Percentiles rank a stretch among this genome's conserved stretches.
These are phyloP conservation scores for Penicillium sp. DNA, from an alignment of 2,329 filamentous ascomycete species.

Conservation along the genomic window DNA sequence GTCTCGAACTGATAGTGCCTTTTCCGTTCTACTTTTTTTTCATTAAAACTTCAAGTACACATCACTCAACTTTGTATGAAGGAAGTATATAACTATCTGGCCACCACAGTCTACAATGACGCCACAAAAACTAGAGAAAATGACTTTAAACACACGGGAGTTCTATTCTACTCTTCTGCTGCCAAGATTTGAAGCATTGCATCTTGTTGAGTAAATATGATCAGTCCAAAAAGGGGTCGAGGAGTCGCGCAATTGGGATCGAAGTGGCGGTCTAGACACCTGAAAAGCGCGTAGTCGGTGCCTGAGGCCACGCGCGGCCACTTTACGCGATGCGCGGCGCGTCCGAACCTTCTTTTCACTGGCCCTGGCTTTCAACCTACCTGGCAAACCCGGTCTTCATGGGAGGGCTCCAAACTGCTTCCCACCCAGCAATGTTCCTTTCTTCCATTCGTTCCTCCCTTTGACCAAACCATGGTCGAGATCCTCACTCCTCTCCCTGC, in stretches of 20 bases:
- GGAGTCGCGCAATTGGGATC: background rate
- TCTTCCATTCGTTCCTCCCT: constrained; percentile 15
- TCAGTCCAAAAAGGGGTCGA: background rate
- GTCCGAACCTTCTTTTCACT: constrained; percentile 19
- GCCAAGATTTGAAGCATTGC: background rate
- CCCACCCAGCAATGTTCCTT: constrained; percentile 29
- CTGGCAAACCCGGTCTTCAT: constrained; percentile 3
- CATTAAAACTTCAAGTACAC: too few species aligned
- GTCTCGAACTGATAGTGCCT: too few species aligned
- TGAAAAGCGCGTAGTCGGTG: background rate
- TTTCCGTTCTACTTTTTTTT: too few species aligned
- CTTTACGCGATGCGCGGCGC: constrained; percentile 35
- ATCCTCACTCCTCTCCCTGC: constrained; percentile 49
- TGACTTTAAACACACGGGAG: too few species aligned
- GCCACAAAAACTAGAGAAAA: background rate
- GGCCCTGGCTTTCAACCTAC: constrained; percentile 8
- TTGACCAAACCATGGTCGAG: constrained; percentile 41
- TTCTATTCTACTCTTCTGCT: background rate
- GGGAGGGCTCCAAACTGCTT: constrained; percentile 2
- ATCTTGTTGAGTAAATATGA: background rate
- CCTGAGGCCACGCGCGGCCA: constrained; percentile 28
- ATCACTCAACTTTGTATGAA: background rate
- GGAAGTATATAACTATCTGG: background rate
- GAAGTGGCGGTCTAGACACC: background rate
- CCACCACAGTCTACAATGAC: background rate